Base-by-base conservation (phyloP, 768 basidiomycete species). In the Amyloporia xantha region DNA sequence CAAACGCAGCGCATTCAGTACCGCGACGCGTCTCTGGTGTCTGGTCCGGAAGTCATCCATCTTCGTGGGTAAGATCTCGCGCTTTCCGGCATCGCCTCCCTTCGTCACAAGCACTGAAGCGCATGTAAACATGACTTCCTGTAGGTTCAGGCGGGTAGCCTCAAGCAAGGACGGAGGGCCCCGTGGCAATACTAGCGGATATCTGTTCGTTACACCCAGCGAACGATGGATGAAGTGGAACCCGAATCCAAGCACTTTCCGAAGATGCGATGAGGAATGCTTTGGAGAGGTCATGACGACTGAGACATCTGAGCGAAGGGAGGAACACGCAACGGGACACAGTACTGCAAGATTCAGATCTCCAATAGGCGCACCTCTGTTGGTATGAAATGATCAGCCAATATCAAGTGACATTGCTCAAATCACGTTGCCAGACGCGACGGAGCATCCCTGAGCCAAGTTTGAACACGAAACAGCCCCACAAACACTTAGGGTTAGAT, bases 401-500 rank as follows among this genome's bases (percentile, higher is more conserved):
- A 37, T 9, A 23, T 41, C n/a, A 43, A 11, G 50, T 35, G 48
- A 17, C 36, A 59, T 59, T 57, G 56, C 60, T 49, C 52, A n/a
- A 48, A 54, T 44, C 56, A 44, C 49, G 43, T 15, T 35, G 46
- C 39, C 24, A 51, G 43, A 41, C 48, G 53, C 58, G 52, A 40
- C 41, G 36, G 49, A 27, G 40, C 42, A 50, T 57, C 51, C 65
- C 66, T 50, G 63, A 70, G 67, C 63, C 54, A 40, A 57, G 54
- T 25, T 40, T 7, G 46, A 64, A 62, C 61, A 63, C 56, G 42
- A 67, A 48, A 48, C 54, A 56, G 62, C 51, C 66, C 70, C 59
- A 59, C 58, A 59, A 52, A 61, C 58, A 62, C 70, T 73, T 81
- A 80, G 77, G 79, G 79, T 81, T 81, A 80, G 76, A 75, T 70